Evolutionary conservation across 352 stramenopile genomes (phyloP), one percentile per base, ranked within the genome.

Genomic region (Discostella stelligera): DNA sequence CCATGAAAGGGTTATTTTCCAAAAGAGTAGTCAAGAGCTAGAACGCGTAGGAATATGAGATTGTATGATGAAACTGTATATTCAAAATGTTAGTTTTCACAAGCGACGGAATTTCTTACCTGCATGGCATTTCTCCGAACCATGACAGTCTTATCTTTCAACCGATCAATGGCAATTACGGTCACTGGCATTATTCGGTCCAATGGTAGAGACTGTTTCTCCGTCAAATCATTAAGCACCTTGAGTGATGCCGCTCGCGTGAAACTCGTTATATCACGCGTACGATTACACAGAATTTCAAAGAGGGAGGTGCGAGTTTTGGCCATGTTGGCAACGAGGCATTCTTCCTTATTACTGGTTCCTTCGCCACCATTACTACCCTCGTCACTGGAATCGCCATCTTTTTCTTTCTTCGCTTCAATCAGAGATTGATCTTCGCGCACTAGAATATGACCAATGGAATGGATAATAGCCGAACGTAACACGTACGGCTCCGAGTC

Each of bases 1-100:
- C 94, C 89, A 96, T 95, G 76, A 95, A 98, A 9, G 95, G 96
- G 74, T 98, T 98, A 66, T 95, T 96, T 77, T 97, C 93, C 4
- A 98, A 73, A 39, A 98, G 58, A 16, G 90, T 72, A n/a, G 91
- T 96, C 3, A 98, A 81, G 32, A 98, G 79, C 77, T 95, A 71
- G 21, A 61, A 25, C 25, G 11, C 58, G 65, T 65, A 52, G 44
- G 10, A 52, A 30, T 53, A n/a, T 52, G n/a, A 44, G 9, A 59
- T 44, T 55, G 44, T 2, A 25, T 62, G 37, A 70, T 48, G 5
- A 59, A 59, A 66, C 41, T 37, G 41, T 39, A 52, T 61, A 23
- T n/a, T 44, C 39, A 76, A 48, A 52, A 8, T 16, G 20, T 54
- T 3, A 59, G 23, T 30, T 58, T 10, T 25, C 50, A 70, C 13